phyloP scores from a whole-genome alignment of 805 yeast genomes.

The Maudiozyma turicensis region DNA sequence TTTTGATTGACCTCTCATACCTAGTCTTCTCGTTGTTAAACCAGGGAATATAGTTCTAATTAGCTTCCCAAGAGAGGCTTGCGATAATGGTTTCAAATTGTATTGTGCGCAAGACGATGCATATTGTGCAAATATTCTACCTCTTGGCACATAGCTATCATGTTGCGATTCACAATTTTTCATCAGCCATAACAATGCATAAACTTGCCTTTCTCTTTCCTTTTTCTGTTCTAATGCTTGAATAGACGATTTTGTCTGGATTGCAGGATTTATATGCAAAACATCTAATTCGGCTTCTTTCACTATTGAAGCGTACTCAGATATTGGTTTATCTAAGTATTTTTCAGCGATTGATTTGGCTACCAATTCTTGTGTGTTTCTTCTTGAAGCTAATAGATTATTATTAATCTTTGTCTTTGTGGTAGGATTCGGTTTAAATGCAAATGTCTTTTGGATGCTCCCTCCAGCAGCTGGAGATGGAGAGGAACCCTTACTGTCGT shows the following conservation, averaged over 20 bases:
- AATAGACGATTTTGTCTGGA: constrained; percentile 21
- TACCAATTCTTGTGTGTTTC: constrained; percentile 18
- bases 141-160: constrained; percentile 52
- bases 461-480: background rate
- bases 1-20: constrained; percentile 71
- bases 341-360: constrained; percentile 25
- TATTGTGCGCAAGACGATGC: constrained; percentile 46
- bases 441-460: too few species aligned
- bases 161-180: constrained; percentile 45
- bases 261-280: constrained; percentile 23
- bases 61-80: constrained; percentile 71
- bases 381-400: constrained; percentile 5
- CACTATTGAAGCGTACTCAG: constrained; percentile 37
- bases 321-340: constrained; percentile 30
- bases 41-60: constrained; percentile 57
- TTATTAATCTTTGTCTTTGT: constrained; percentile 7
- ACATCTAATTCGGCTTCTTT: constrained; percentile 33
- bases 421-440: background rate
- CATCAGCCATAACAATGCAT: constrained; percentile 75
- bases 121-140: constrained; percentile 58
- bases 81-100: constrained; percentile 51
- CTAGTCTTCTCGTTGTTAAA: constrained; percentile 66
- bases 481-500: background rate
- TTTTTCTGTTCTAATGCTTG: constrained; percentile 29
- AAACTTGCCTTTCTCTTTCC: constrained; percentile 62